Conservation (phyloP, 371 early-diverging fungal genomes). For the Cokeromyces recurvatus region DNA sequence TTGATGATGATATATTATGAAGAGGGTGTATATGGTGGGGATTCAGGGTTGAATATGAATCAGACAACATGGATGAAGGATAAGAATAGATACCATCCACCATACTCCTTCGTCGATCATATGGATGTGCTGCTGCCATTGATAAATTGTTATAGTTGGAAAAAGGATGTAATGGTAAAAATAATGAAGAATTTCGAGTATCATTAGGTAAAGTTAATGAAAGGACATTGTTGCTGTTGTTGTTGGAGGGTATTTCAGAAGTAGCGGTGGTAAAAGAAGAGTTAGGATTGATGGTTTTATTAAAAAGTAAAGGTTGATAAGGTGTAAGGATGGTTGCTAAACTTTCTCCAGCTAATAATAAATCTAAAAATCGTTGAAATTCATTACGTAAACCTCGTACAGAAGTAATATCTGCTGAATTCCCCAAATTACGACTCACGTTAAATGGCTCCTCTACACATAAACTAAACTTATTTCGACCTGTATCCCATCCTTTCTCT, state of each 20-base stretch:
- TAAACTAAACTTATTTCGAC: slow-evolving; percentile 51
- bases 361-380: slow-evolving; percentile 65
- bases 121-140: slow-evolving; percentile 8
- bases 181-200: slow-evolving; percentile 2
- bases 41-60: too few relatives aligned
- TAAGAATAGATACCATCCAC: slow-evolving; percentile 21
- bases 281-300: neutral
- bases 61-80: slow-evolving; percentile 9
- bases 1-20: neutral
- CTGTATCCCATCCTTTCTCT: slow-evolving; percentile 77
- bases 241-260: slow-evolving; percentile 9
- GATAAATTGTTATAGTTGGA: neutral
- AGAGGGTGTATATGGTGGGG: too few relatives aligned
- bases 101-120: slow-evolving; percentile 24
- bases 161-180: slow-evolving; percentile 10
- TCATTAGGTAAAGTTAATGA: slow-evolving; percentile 9
- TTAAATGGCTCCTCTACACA: slow-evolving; percentile 91
- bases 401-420: slow-evolving; percentile 76
- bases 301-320: slow-evolving; percentile 6
- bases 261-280: too few relatives aligned
- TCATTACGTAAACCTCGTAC: slow-evolving; percentile 75
- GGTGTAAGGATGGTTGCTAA: slow-evolving; percentile 9
- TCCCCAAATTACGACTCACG: slow-evolving; percentile 79
- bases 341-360: slow-evolving; percentile 18
- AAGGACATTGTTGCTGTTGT: neutral